A percentile compares a stretch with the other conserved stretches of the same genome.
Evolutionary conservation across 139 green algal species (phyloP).

Genomic region (Raphidocelis subcapitata): DNA sequence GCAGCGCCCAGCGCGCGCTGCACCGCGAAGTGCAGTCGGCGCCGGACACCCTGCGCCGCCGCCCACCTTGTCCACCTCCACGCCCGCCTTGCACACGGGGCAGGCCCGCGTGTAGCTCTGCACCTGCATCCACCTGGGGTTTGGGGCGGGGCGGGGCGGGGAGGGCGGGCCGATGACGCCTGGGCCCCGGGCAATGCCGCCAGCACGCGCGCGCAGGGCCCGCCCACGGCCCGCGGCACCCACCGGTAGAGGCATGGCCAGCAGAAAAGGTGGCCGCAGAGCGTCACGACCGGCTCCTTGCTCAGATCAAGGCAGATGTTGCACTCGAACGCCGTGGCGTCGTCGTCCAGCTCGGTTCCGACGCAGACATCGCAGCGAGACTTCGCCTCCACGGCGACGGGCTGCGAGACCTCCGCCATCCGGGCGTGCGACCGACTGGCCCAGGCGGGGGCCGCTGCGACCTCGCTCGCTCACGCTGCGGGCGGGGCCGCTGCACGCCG

Average conservation of each 20-base stretch:
- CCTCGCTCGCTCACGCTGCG: too few species aligned
- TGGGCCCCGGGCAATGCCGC: neutral
- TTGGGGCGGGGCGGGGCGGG: neutral
- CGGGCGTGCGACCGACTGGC: neutral
- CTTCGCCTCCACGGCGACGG: neutral
- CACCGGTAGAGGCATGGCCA: conserved; percentile 92
- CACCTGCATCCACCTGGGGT: conserved; percentile 79
- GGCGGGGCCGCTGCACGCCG: too few species aligned
- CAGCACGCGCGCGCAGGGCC: neutral
- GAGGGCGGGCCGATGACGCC: neutral
- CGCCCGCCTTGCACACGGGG: conserved; percentile 91
- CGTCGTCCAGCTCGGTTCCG: too few species aligned
- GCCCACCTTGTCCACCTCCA: conserved; percentile 79
- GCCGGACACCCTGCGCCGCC: neutral
- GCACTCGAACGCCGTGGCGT: conserved; percentile 90
- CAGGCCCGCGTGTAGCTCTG: conserved; percentile 65
- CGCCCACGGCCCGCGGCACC: conserved; percentile 2
- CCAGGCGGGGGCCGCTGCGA: neutral
- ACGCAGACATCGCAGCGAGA: neutral
- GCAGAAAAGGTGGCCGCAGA: conserved; percentile 96
- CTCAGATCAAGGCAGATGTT: conserved; percentile 96
- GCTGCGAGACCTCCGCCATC: neutral
- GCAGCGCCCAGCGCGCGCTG: too few species aligned
- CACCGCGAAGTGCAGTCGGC: too few species aligned
- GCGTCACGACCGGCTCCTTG: conserved; percentile 90